phyloP scores from a whole-genome alignment of 495 filamentous ascomycete species.

The Hamigera avellanea region DNA sequence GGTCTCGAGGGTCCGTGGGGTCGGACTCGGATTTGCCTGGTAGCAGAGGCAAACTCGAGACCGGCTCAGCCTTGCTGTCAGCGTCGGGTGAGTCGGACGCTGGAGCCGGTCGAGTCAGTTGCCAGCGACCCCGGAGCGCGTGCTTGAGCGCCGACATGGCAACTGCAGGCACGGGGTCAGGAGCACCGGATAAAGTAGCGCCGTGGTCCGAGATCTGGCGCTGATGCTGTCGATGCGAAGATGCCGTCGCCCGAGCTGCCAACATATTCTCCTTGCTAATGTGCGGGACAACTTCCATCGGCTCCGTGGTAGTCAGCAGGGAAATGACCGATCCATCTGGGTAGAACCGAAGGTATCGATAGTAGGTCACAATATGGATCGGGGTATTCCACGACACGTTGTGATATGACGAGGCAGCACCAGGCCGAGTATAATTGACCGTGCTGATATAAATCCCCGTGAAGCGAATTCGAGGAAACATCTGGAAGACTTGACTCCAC shows the following conservation, averaged over 20 bases:
- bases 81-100: slow-evolving; percentile 8
- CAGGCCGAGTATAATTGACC: slow-evolving; percentile 83
- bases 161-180: slow-evolving; percentile 25
- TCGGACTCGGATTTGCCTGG: slow-evolving; percentile 2
- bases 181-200: slow-evolving; percentile 20
- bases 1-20: slow-evolving; percentile 25
- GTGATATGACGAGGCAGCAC: slow-evolving; percentile 47
- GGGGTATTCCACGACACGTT: slow-evolving; percentile 63
- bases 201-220: slow-evolving; percentile 26
- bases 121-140: slow-evolving; percentile 51
- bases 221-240: slow-evolving; percentile 18
- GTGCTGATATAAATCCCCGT: slow-evolving; percentile 93
- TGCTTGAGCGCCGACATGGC: slow-evolving; percentile 42
- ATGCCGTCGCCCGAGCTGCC: slow-evolving; percentile 13
- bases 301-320: slow-evolving; percentile 68
- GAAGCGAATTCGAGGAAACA: slow-evolving; percentile 79
- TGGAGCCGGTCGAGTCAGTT: slow-evolving; percentile 31
- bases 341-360: slow-evolving; percentile 91
- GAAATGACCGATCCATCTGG: slow-evolving; percentile 74
- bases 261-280: slow-evolving; percentile 44
- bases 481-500: slow-evolving; percentile 59
- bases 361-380: slow-evolving; percentile 95
- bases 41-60: slow-evolving; percentile 5
- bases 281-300: slow-evolving; percentile 70
- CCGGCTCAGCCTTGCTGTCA: slow-evolving; percentile 2